Conservation (phyloP, 768 basidiomycete species). For the Grammothele lineata region DNA sequence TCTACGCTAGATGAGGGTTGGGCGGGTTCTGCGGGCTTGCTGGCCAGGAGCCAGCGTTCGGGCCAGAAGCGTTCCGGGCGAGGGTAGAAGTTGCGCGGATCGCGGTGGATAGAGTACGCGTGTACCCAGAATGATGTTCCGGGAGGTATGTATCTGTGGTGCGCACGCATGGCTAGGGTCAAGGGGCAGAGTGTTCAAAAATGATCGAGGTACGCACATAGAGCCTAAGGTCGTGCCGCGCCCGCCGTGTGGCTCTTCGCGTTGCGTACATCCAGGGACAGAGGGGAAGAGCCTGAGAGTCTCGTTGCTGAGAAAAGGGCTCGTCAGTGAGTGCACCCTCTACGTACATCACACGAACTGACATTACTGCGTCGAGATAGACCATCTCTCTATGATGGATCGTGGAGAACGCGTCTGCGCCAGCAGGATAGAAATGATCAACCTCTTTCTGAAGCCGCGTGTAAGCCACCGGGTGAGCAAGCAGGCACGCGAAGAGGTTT, state of each 20-base stretch:
- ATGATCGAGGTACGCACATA: conserved; percentile 22
- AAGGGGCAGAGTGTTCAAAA: background rate
- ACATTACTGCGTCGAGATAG: conserved; percentile 16
- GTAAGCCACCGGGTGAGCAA: conserved; percentile 15
- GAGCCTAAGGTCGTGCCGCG: conserved; percentile 29
- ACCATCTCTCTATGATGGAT: conserved; percentile 8
- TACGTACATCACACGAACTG: background rate
- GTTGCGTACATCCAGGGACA: conserved; percentile 34
- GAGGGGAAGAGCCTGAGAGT: conserved; percentile 41
- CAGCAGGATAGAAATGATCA: conserved; percentile 21
- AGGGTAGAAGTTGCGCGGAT: conserved; percentile 41
- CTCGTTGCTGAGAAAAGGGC: conserved; percentile 36
- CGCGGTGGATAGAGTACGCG: conserved; percentile 40
- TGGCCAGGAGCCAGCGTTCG: conserved; percentile 37
- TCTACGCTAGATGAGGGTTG: too few relatives aligned
- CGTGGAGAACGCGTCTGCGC: conserved; percentile 9
- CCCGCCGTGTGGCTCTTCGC: conserved; percentile 28
- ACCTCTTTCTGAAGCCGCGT: conserved; percentile 20
- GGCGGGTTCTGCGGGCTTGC: too few relatives aligned
- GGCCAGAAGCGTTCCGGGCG: conserved; percentile 38
- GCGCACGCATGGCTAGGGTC: too few relatives aligned
- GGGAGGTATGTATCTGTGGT: conserved; percentile 28
- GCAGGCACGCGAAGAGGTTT: conserved; percentile 20
- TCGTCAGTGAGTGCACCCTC: too few relatives aligned
- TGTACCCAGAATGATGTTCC: conserved; percentile 32